Evolutionary conservation across 2,329 filamentous ascomycete species (phyloP), one percentile per base, ranked within the genome.

Genomic region (Leptodontidium sp.): DNA sequence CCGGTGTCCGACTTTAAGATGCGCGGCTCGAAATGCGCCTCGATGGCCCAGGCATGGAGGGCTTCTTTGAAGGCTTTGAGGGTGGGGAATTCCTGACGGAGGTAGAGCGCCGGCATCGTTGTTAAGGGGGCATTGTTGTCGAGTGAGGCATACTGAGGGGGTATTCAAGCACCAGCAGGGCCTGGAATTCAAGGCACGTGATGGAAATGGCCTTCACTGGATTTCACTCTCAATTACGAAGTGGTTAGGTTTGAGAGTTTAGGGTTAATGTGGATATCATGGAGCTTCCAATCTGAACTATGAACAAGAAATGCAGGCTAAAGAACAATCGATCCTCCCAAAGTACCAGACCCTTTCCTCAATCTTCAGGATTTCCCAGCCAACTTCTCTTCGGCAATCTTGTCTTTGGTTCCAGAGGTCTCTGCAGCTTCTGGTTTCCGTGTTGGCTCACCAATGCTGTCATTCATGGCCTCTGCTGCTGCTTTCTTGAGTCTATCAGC

Each of bases 401-500:
- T 77, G 38, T 78, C 76, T 69, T 76, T 77, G 7, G 71, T 78
- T 12, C 75, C 76, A 52, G 68, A 61, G 4, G 71, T 75, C 65
- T 77, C 75, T 26, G 77, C 73, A 32, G 76, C 63, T 61, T 78
- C 76, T 32, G 73, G 76, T 53, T 77, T 78, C 26, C 66, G 67
- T 32, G 70, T 67, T 24, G 75, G 72, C 29, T 75, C 76, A 15
- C 75, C 77, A 63, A 81, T 79, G 49, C 80, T 80, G 21, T 81
- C 81, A 24, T 81, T 77, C 77, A 81, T 82, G 4, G 82, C 82
- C 68, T 84, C 83, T 7, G 79, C 78, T 5, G 90, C 88, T 1
- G 88, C 89, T 79, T 90, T 86, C 83, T 90, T 91, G 75, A 90
- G 79, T 76, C 85, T 86, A 76, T 89, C 90, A 71, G 78, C 71